phyloP scores from a whole-genome alignment of 139 green algal genomes.

The Chlorella ohadii region DNA sequence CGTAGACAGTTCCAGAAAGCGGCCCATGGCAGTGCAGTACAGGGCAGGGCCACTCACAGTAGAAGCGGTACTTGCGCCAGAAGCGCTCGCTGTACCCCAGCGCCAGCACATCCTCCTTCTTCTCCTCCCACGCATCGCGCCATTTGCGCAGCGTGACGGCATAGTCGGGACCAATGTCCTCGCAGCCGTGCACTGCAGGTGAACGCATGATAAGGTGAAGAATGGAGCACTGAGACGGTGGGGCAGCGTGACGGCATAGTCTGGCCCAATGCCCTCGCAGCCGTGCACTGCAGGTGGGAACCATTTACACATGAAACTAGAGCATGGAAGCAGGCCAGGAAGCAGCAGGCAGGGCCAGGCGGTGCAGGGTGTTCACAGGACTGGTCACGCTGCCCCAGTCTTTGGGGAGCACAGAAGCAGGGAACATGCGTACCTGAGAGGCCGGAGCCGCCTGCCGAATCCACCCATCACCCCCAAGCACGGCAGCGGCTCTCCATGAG shows the following conservation, averaged over 20 bases:
- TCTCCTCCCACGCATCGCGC: conserved; percentile 65
- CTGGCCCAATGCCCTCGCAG: no score
- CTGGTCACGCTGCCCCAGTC: no score
- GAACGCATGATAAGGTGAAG: background rate
- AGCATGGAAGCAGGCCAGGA: no score
- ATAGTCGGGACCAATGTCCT: conserved; percentile 93
- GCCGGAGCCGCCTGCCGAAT: background rate
- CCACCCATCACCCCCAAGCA: background rate
- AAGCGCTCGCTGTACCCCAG: conserved; percentile 86
- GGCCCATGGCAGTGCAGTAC: no score
- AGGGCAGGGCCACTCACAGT: conserved; percentile 77
- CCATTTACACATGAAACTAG: no score
- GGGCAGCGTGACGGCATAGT: no score
- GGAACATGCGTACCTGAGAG: background rate
- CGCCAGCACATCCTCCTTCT: conserved; percentile 51
- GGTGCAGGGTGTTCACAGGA: no score
- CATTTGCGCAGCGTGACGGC: conserved; percentile 88
- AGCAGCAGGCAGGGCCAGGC: no score
- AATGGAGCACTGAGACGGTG: background rate
- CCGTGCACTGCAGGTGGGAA: no score
- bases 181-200: conserved; percentile 43
- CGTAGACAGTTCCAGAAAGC: no score
- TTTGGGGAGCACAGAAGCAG: no score
- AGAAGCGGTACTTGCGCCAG: conserved; percentile 93
- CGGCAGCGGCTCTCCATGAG: no score